A percentile compares a stretch with the other conserved stretches of the same genome.
These are phyloP conservation scores for Lupinus albus DNA, from an alignment of 306 rosid genomes.

Conservation along the genomic window DNA sequence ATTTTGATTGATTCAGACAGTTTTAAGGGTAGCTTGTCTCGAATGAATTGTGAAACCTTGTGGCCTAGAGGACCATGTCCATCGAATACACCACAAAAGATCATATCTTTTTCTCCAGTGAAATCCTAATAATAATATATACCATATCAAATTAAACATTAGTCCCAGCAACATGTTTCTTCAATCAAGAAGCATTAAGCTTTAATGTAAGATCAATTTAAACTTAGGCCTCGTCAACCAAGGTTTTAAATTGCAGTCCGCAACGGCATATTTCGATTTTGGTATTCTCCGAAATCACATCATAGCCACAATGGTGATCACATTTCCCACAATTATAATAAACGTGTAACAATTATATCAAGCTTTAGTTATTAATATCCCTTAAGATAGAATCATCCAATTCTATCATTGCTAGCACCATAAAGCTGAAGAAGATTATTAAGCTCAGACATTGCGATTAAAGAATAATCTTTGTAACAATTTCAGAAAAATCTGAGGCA, in stretches of 20 bases:
- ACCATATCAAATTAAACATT: constrained; percentile 31
- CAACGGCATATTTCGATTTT: no score
- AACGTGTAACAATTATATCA: no score
- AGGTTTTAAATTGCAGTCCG: no score
- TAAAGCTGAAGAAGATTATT: not conserved
- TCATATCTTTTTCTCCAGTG: constrained; percentile 59
- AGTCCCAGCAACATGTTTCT: constrained; percentile 18
- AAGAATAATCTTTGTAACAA: constrained; percentile 3
- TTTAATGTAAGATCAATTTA: not conserved
- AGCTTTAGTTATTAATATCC: not conserved
- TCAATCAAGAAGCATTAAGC: constrained; percentile 18
- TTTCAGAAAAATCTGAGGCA: not conserved
- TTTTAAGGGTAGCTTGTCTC: constrained; percentile 72
- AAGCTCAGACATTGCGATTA: constrained; percentile 1
- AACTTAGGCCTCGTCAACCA: not conserved
- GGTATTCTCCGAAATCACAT: no score
- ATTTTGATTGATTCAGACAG: constrained; percentile 63
- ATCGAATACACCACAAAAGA: constrained; percentile 89
- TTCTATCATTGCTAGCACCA: constrained; percentile 27
- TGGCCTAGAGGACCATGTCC: constrained; percentile 97
- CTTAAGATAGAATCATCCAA: constrained; percentile 17
- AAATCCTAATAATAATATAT: constrained; percentile 53
- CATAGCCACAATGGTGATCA: no score
- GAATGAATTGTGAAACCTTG: constrained; percentile 62
- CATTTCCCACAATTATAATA: no score